Percentiles rank a stretch among this genome's conserved stretches.
These are phyloP conservation scores for Amylostereum chailletii DNA, from an alignment of 1,284 basidiomycete genomes.

Conservation along the genomic window DNA sequence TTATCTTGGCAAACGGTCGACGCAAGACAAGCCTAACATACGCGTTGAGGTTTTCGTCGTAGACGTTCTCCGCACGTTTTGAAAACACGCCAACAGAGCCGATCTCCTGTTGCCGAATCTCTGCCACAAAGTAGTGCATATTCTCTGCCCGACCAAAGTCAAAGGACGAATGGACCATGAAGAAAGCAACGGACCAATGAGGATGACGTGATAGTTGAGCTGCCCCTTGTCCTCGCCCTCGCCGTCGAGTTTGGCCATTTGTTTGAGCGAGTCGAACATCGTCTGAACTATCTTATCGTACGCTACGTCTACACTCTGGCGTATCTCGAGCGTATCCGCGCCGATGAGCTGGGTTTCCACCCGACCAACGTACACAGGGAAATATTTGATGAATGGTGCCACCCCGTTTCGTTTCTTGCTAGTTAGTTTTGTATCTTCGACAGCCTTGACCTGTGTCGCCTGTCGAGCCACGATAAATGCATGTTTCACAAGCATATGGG, in stretches of 20 bases:
- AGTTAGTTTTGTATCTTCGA: constrained; percentile 86
- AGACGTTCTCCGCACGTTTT: constrained; percentile 72
- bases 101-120: constrained; percentile 64
- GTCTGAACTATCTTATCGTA: constrained; percentile 84
- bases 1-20: constrained; percentile 80
- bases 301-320: constrained; percentile 69
- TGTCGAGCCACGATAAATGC: constrained; percentile 20
- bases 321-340: constrained; percentile 70
- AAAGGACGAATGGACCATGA: background rate
- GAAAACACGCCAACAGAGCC: constrained; percentile 64
- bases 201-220: constrained; percentile 91
- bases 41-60: constrained; percentile 78
- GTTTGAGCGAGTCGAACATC: constrained; percentile 90
- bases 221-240: constrained; percentile 94
- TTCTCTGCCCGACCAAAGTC: constrained; percentile 57
- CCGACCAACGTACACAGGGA: constrained; percentile 81
- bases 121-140: constrained; percentile 88
- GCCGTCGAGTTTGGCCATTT: constrained; percentile 89
- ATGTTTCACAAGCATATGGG: background rate
- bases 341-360: constrained; percentile 85
- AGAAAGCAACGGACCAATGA: constrained; percentile 65
- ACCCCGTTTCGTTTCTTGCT: constrained; percentile 91
- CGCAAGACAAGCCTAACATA: constrained; percentile 88
- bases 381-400: constrained; percentile 88
- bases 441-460: constrained; percentile 83